phyloP scores from a whole-genome alignment of 106 monocot species.

The Dendrobium catenatum region DNA sequence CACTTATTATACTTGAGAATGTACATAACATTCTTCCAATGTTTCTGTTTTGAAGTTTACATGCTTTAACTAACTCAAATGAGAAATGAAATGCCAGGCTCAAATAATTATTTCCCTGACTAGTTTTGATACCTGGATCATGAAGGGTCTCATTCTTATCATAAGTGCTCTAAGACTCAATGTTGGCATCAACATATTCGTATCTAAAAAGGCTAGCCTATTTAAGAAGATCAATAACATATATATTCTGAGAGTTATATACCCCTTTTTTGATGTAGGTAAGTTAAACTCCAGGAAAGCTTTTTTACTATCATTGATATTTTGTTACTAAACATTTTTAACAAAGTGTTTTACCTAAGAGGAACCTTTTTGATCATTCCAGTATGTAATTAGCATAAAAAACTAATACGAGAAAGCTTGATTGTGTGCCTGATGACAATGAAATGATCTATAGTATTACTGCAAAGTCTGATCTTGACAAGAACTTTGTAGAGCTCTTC shows the following conservation, averaged over 20 bases:
- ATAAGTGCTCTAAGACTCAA: background rate
- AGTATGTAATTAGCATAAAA: too few species aligned
- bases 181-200: background rate
- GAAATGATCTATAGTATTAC: too few species aligned
- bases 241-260: background rate
- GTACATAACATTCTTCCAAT: background rate
- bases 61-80: background rate
- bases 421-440: too few species aligned
- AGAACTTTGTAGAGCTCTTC: too few species aligned
- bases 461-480: too few species aligned
- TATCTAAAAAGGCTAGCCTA: background rate
- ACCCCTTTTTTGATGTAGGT: background rate
- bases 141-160: background rate
- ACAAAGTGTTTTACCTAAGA: too few species aligned
- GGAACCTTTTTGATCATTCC: too few species aligned
- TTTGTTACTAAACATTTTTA: background rate
- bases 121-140: background rate
- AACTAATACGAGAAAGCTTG: too few species aligned
- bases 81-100: background rate
- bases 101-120: background rate
- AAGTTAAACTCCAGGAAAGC: background rate
- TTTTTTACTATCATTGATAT: background rate
- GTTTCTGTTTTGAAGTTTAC: background rate
- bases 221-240: background rate
- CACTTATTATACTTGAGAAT: background rate